Conservation (phyloP, 768 basidiomycete genomes). For the Serendipita sp. region DNA sequence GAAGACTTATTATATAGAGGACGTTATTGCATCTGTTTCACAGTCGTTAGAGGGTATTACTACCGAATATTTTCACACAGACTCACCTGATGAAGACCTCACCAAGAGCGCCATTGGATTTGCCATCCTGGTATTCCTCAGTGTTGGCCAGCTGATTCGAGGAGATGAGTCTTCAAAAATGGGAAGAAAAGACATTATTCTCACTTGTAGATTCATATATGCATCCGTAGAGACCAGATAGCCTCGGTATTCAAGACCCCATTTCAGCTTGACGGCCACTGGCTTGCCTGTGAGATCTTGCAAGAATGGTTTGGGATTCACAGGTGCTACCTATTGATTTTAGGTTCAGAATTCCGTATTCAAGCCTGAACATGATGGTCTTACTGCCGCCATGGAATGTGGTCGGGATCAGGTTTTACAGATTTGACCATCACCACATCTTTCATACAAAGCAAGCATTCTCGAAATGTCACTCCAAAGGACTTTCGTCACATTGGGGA, state of each 20-base stretch:
- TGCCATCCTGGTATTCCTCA: slow-evolving; percentile 92
- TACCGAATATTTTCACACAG: not conserved
- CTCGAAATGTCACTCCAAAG: not conserved
- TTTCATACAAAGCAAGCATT: too few species aligned
- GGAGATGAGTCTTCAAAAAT: not conserved
- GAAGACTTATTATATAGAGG: slow-evolving; percentile 47
- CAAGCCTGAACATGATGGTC: not conserved
- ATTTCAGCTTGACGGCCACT: slow-evolving; percentile 89
- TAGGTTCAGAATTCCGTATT: slow-evolving; percentile 10
- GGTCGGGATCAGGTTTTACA: not conserved
- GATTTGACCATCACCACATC: too few species aligned
- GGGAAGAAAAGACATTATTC: slow-evolving; percentile 35
- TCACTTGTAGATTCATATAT: slow-evolving; percentile 97
- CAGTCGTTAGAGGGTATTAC: slow-evolving; percentile 10
- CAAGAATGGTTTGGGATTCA: slow-evolving; percentile 98
- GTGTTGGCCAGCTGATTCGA: slow-evolving; percentile 83
- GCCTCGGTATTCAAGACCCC: slow-evolving; percentile 98
- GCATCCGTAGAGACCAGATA: slow-evolving; percentile 97
- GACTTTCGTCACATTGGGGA: slow-evolving; percentile 37
- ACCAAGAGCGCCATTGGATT: slow-evolving; percentile 90
- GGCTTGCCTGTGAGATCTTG: slow-evolving; percentile 97
- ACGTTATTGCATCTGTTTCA: slow-evolving; percentile 77
- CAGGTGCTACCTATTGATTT: slow-evolving; percentile 53
- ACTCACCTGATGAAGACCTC: slow-evolving; percentile 94
- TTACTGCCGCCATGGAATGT: not conserved